Evolutionary conservation across 257 asterid species (phyloP), one percentile per base, ranked within the genome.

Genomic region (Primulina tabacum): DNA sequence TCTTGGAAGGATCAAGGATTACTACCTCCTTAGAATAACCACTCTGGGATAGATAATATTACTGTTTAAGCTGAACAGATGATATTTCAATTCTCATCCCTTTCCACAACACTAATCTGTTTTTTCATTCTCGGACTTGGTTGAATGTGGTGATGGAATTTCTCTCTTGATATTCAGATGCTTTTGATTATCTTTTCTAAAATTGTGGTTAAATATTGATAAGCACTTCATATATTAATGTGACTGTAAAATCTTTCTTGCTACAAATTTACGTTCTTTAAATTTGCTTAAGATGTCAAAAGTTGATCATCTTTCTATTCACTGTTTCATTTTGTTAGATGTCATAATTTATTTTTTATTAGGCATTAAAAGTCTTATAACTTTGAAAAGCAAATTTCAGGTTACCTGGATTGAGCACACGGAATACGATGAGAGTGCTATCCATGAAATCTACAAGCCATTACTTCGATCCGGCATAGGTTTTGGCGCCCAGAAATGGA

Each of bases 341-440:
- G 1, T 16, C 20, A 17, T 5, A 50, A 16, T 50, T 14, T 50
- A 50, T 16, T 17, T 16, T 5, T 50, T 50, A 50, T 14, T 50
- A 50, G 20, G 17, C 57, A 50, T 40, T 16, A 33, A 60, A 18
- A 8, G 18, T 7, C 57, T 40, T 60, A 8, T 71, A 53, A 64
- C 50, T 9, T 58, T 1, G 37, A n/a, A 21, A 5, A 8, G 40
- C 47, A 47, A 61, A 67, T 81, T 71, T 68, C 90, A 92, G 97
- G 92, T 92, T 64, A 84, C 82, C 9, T 92, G 97, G 98, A 65
- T 90, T 67, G 97, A 92, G 76, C 97, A 92, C 80, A 81, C 79
- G 64, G 93, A 87, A 57, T 90, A 85, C 64, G 93, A 88, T 50
- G 88, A 83, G 70, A 84, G 70, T 66, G 47, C n/a, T n/a, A 65